Percentiles rank a stretch among this genome's conserved stretches.
Evolutionary conservation across 108 stramenopile species (phyloP).

Genomic region (Nannochloropsis oceanica): DNA sequence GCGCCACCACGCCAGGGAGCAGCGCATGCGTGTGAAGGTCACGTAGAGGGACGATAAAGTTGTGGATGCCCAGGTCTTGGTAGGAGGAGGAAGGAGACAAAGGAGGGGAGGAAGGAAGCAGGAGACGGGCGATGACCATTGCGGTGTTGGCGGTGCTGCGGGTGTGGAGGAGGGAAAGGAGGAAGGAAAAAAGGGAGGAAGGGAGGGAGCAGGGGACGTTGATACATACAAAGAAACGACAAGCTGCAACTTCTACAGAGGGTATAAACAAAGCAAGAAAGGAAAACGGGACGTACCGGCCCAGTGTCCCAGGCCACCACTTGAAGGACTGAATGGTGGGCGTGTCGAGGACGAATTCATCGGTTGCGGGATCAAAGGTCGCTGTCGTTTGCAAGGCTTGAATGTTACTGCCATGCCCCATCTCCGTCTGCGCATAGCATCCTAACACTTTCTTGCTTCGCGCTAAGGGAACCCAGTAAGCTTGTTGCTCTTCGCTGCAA

Average conservation of each 20-base stretch:
- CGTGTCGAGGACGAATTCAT: conserved; percentile 61
- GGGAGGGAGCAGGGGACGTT: neutral
- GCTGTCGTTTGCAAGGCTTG: conserved; percentile 85
- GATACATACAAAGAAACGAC: no score
- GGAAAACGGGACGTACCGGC: conserved; percentile 5
- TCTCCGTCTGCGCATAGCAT: conserved; percentile 86
- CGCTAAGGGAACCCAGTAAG: conserved; percentile 71
- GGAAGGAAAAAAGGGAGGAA: neutral
- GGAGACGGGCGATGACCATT: conserved; percentile 78
- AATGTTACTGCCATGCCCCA: conserved; percentile 77
- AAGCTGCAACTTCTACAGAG: no score
- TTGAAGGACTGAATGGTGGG: conserved; percentile 64
- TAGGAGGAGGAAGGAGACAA: neutral
- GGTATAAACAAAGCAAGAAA: no score
- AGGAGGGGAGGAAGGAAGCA: conserved; percentile 44
- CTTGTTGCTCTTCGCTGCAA: conserved; percentile 49
- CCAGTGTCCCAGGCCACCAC: conserved; percentile 83
- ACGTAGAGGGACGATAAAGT: conserved; percentile 81
- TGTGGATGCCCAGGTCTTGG: conserved; percentile 67
- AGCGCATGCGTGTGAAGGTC: conserved; percentile 49
- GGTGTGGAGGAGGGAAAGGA: neutral
- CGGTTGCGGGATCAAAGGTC: conserved; percentile 56
- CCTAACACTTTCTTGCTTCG: conserved; percentile 78
- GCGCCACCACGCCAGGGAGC: conserved; percentile 57
- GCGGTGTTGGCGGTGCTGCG: conserved; percentile 67